Base-by-base conservation (phyloP, 345 rosid species). In the Rhodamnia argentea region DNA sequence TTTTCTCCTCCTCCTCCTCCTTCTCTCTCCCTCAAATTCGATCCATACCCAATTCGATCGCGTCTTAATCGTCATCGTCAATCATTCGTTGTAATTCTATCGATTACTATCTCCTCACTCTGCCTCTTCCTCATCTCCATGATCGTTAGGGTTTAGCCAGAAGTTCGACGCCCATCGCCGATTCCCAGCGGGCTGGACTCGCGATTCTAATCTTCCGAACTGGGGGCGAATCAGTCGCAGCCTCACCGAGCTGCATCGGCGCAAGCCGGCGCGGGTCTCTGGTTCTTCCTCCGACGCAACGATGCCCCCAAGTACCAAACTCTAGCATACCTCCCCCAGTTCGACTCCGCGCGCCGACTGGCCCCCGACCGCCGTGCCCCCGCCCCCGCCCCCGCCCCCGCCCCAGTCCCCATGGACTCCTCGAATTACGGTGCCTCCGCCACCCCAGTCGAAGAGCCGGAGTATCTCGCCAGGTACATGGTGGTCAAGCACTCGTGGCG, bases 191-290 rank as follows among this genome's bases (percentile, higher is more conserved):
- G 54, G 54, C 54, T 52, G 54, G 54, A 15, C 90, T 59, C 86
- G 88, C 85, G 88, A 76, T 62, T 23, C 55, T 47, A 85, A 83
- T 50, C 87, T 54, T 78, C 89, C 90, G 95, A 92, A 89, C 99
- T 97, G 99, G 99, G 99, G 95, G 98, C 98, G 85, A 91, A 95
- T 93, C 99, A 97, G 94, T 97, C 98, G 93, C 93, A 86, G 90
- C 89, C 94, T 87, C 94, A 93, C 94, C 96, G 90, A 91, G 86
- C 93, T 88, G 94, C 93, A 88, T 89, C 91, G 85, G 51, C 90
- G 86, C 29, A 83, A 55, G 90, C 86, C 50, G 87, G 93, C 92
- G 92, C 88, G 94, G 96, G 95, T 88, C 92, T 92, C 55, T 92
- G 95, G 94, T 91, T 90, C 89, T 93, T 93, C 83, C 90, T 89